Conservation (phyloP, 495 filamentous ascomycete genomes). For the Aspergillus diversus region DNA sequence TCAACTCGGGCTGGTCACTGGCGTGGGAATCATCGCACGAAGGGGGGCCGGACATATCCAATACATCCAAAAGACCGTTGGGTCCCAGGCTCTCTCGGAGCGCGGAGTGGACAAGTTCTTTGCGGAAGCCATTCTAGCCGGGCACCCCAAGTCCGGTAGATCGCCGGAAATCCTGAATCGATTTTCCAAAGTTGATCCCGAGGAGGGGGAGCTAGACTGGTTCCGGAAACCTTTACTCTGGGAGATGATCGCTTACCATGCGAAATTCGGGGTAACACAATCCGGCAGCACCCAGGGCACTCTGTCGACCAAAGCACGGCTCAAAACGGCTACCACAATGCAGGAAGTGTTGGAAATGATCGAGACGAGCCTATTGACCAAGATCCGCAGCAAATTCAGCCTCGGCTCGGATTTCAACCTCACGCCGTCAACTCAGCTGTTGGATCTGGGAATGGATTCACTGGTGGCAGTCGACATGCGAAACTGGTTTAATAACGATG, state of each 20-base stretch:
- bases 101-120: slow-evolving; percentile 7
- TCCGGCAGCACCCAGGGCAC: no score
- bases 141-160: slow-evolving; percentile 1
- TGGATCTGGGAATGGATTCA: slow-evolving; percentile 32
- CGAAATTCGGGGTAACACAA: no score
- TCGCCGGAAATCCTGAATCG: no score
- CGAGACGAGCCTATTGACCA: neutral
- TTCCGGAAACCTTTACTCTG: no score
- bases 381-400: slow-evolving; percentile 5
- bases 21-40: slow-evolving; percentile 7
- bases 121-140: slow-evolving; percentile 16
- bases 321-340: no score
- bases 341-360: no score
- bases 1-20: slow-evolving; percentile 11
- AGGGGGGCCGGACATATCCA: neutral
- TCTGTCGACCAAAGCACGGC: no score
- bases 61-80: no score
- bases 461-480: slow-evolving; percentile 42
- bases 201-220: no score
- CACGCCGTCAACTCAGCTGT: neutral
- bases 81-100: slow-evolving; percentile 1
- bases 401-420: neutral
- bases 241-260: no score
- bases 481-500: slow-evolving; percentile 39
- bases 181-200: no score